These are phyloP conservation scores for Pythium brassicae DNA, from an alignment of 352 stramenopile species.

Conservation along the genomic window DNA sequence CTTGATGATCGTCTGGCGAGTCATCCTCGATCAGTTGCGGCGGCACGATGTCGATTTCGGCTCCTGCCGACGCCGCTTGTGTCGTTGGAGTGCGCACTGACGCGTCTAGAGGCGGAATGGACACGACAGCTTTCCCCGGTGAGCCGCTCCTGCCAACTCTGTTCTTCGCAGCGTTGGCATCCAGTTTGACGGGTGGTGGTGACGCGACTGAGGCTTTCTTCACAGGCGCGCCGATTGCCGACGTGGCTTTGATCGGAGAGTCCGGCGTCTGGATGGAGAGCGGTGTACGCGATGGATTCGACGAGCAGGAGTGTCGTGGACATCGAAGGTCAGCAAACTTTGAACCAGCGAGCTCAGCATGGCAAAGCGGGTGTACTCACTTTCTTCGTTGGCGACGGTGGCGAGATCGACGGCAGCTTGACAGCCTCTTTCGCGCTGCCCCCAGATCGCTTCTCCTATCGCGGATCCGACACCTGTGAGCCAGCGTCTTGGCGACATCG, in stretches of 20 bases:
- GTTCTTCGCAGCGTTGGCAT: slow-evolving; percentile 1
- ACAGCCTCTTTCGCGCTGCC: slow-evolving; percentile 28
- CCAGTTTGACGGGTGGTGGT: not conserved
- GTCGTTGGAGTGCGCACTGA: not conserved
- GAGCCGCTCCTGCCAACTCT: not conserved
- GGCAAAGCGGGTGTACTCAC: slow-evolving; percentile 6
- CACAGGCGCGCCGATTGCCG: not conserved
- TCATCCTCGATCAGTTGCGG: not conserved
- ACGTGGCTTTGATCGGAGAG: not conserved
- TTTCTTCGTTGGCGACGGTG: slow-evolving; percentile 29
- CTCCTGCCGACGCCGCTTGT: not conserved
- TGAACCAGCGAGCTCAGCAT: not conserved
- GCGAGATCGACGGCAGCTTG: slow-evolving; percentile 36
- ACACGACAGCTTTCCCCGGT: not conserved
- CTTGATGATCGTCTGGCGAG: not conserved
- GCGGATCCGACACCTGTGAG: not conserved
- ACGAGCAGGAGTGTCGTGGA: no score
- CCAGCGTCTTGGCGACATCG: no score
- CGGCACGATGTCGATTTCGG: not conserved
- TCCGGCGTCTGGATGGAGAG: not conserved
- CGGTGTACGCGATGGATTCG: no score
- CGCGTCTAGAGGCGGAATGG: not conserved
- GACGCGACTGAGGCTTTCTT: slow-evolving; percentile 1
- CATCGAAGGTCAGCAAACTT: not conserved
- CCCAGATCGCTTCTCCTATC: slow-evolving; percentile 11